A percentile compares a stretch with the other conserved stretches of the same genome.
These are phyloP conservation scores for Marasmius tenuissimus DNA, from an alignment of 1,284 basidiomycete genomes.

Conservation along the genomic window DNA sequence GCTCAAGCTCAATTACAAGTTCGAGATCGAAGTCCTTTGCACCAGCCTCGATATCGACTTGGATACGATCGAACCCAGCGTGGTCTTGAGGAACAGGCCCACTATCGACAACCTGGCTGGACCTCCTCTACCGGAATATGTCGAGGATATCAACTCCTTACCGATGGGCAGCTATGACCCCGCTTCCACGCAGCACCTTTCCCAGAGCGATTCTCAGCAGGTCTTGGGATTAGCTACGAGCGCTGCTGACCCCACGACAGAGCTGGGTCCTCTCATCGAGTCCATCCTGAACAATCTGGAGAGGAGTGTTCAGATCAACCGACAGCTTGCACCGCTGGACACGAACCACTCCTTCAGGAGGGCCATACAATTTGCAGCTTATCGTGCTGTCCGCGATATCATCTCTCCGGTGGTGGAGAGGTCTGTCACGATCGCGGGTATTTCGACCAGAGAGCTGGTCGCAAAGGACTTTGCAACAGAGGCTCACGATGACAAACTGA, in stretches of 20 bases:
- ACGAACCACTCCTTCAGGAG: conserved; percentile 88
- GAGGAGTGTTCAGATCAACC: conserved; percentile 78
- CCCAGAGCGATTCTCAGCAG: conserved; percentile 48
- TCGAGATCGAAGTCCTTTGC: conserved; percentile 98
- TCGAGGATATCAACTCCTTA: conserved; percentile 67
- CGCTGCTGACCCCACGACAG: conserved; percentile 59
- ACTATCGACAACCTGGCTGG: conserved; percentile 49
- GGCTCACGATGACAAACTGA: conserved; percentile 86
- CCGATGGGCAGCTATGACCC: conserved; percentile 69
- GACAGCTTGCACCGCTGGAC: conserved; percentile 71
- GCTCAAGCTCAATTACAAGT: conserved; percentile 95
- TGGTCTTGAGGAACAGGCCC: conserved; percentile 75
- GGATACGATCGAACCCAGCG: conserved; percentile 83
- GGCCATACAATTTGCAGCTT: conserved; percentile 89
- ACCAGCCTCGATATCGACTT: conserved; percentile 90
- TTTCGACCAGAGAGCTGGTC: conserved; percentile 95
- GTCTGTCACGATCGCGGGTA: conserved; percentile 98
- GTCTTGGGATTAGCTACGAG: conserved; percentile 58
- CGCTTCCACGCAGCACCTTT: conserved; percentile 29
- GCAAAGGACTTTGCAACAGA: conserved; percentile 98
- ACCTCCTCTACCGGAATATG: conserved; percentile 68
- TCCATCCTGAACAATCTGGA: conserved; percentile 76
- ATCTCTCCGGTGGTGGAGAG: conserved; percentile 97
- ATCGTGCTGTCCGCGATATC: conserved; percentile 96
- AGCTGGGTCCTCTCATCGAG: conserved; percentile 71